A percentile compares a stretch with the other conserved stretches of the same genome.
Conservation (phyloP, 805 yeast genomes). For the Pichia kluyveri region DNA sequence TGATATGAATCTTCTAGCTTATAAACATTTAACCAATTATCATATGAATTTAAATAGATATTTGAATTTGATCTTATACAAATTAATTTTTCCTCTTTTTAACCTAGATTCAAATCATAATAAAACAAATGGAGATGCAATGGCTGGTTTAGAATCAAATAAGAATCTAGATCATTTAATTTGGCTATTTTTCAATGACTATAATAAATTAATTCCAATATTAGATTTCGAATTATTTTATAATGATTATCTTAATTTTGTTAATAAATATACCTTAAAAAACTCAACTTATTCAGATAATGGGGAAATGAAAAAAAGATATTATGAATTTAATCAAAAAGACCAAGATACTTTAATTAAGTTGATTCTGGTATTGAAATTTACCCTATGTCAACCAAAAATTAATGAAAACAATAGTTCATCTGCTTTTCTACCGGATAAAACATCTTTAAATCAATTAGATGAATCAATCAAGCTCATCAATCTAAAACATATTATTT, state of each 20-base stretch:
- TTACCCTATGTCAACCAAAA: conserved; percentile 33
- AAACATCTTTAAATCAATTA: conserved; percentile 20
- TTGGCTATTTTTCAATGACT: conserved; percentile 40
- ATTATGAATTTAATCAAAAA: conserved; percentile 23
- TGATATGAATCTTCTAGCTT: not conserved
- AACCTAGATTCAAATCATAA: conserved; percentile 6
- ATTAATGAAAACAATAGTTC: conserved; percentile 8
- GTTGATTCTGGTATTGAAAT: conserved; percentile 45
- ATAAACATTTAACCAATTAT: conserved; percentile 20
- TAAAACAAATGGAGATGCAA: not conserved
- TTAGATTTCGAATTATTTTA: conserved; percentile 45
- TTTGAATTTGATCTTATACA: conserved; percentile 25
- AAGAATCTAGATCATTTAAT: conserved; percentile 36
- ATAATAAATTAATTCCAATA: conserved; percentile 45
- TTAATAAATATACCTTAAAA: conserved; percentile 28
- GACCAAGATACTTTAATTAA: conserved; percentile 36
- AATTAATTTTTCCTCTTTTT: conserved; percentile 26
- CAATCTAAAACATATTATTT: conserved; percentile 30
- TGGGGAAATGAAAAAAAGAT: conserved; percentile 32
- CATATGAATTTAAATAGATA: conserved; percentile 30
- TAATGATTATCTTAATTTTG: conserved; percentile 42
- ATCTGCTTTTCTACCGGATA: conserved; percentile 19
- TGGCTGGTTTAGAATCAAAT: conserved; percentile 13
- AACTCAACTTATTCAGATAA: conserved; percentile 29
- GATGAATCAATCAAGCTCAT: conserved; percentile 26